Base-by-base conservation (phyloP, 805 yeast species). In the Sugiyamaella smithiae region DNA sequence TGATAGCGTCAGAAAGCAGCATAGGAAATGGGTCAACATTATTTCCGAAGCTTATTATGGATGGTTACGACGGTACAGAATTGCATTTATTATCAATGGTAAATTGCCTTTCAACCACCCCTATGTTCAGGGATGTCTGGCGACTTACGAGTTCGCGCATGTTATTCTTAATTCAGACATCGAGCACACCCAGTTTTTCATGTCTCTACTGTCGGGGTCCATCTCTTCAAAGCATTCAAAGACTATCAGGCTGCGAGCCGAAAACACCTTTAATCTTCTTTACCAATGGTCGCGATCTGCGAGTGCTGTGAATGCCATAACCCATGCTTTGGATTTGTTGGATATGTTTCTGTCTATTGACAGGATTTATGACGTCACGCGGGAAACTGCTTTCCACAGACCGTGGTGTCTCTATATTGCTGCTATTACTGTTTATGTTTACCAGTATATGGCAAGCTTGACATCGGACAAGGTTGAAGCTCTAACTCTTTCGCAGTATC, bases 141-240 rank as follows among this genome's bases (percentile, higher is more conserved):
- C 59, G 22, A 57, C 58, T 1, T 58, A 58, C 41, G 59, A 57
- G 40, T 48, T 52, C 36, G 61, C 62, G 9, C 60, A 58, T 28
- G 51, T 58, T 1, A 49, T 52, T 12, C 53, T 57, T 8, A 48
- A 57, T 38, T 46, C 51, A 8, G 46, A 57, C 36, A 45, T 54
- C 7, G 52, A 48, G 33, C 49, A 46, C 17, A 17, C 44, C 14
- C 60, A 54, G 42, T 44, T 29, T 11, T 52, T 51, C 31, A 43
- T 49, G 6, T 35, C 50, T 5, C 24, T 41, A 5, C 42, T 52
- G 12, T 23, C 43, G 19, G 43, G 24, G 42, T 17, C 33, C 31
- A 12, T 16, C 29, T 41, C 33, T 12, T 29, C 48, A 11, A 16
- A 28, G 11, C 17, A 25, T 9, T 16, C 41, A 41, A 20, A 19